Conservation (phyloP, 2,329 filamentous ascomycete species). For the Pleoardoris graminearum region DNA sequence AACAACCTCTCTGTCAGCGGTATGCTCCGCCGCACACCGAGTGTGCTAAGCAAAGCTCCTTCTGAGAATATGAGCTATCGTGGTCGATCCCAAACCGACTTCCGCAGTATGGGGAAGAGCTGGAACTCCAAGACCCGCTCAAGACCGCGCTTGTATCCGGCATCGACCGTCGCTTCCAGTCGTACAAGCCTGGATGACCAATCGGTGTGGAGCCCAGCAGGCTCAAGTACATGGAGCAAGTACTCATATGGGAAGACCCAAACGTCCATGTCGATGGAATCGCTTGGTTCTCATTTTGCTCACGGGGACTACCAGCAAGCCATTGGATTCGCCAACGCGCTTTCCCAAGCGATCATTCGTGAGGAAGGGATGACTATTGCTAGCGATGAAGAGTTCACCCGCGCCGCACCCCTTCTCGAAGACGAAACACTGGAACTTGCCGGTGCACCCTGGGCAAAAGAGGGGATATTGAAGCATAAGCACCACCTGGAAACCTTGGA, state of each 20-base stretch:
- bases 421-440: conserved; percentile 90
- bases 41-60: conserved; percentile 88
- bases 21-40: conserved; percentile 82
- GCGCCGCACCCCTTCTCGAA: conserved; percentile 71
- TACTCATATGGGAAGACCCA: conserved; percentile 90
- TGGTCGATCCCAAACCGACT: conserved; percentile 68
- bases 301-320: conserved; percentile 89
- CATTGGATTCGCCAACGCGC: conserved; percentile 94
- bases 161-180: conserved; percentile 83
- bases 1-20: conserved; percentile 70
- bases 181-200: conserved; percentile 92
- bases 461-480: conserved; percentile 94
- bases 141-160: conserved; percentile 72
- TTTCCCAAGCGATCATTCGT: conserved; percentile 94
- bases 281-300: conserved; percentile 75
- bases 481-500: conserved; percentile 90
- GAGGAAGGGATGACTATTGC: conserved; percentile 69
- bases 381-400: conserved; percentile 61
- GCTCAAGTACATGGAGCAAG: conserved; percentile 93
- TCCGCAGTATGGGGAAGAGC: conserved; percentile 64
- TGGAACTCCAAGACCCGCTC: conserved; percentile 89
- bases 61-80: conserved; percentile 78
- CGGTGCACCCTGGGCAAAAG: conserved; percentile 97
- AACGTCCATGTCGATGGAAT: conserved; percentile 90
- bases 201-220: conserved; percentile 88